Percentiles rank a stretch among this genome's conserved stretches.
Evolutionary conservation across 2,329 filamentous ascomycete species (phyloP).

Genomic region (Talaromyces funiculosus): DNA sequence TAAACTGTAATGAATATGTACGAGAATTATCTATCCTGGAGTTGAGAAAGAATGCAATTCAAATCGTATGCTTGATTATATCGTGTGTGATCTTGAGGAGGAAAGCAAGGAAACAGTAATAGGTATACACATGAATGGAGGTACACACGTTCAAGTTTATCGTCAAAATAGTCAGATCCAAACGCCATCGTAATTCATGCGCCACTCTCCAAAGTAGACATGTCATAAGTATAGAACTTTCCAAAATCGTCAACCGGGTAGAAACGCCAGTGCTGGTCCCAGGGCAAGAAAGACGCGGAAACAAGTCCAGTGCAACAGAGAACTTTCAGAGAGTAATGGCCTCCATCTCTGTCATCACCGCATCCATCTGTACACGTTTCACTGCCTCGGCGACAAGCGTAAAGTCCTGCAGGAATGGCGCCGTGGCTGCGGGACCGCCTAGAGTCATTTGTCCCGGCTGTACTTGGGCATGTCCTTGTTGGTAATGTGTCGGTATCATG

Average conservation of each 20-base stretch:
- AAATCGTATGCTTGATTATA: background rate
- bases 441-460: slow-evolving; percentile 21
- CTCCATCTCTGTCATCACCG: slow-evolving; percentile 78
- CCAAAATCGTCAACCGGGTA: background rate
- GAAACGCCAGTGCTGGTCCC: background rate
- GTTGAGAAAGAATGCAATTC: background rate
- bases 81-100: background rate
- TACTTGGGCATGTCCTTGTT: slow-evolving; percentile 17
- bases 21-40: background rate
- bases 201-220: background rate
- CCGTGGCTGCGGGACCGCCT: slow-evolving; percentile 40
- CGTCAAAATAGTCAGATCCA: background rate
- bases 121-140: background rate
- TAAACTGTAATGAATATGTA: background rate
- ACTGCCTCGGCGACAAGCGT: slow-evolving; percentile 86
- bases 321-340: slow-evolving; percentile 30
- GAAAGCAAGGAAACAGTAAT: background rate
- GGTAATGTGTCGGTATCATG: slow-evolving; percentile 12
- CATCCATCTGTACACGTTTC: slow-evolving; percentile 84
- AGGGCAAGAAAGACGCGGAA: background rate
- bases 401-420: slow-evolving; percentile 70
- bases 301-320: background rate
- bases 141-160: background rate
- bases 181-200: slow-evolving; percentile 1
- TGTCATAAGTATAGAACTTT: background rate